Base-by-base conservation (phyloP, 768 basidiomycete genomes). In the Gyrodon lividus region DNA sequence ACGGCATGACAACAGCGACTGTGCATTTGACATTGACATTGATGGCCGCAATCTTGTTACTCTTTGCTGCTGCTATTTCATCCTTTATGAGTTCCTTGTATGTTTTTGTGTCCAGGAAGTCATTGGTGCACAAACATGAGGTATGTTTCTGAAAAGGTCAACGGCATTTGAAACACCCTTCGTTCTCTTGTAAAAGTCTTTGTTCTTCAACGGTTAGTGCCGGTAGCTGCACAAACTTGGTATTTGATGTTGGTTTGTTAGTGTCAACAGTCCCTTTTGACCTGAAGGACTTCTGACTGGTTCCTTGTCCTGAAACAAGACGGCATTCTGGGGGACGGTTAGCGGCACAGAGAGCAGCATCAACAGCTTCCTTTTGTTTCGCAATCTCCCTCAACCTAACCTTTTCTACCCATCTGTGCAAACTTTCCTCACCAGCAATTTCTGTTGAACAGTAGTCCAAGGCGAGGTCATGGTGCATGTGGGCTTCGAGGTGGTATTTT, bases 91-190 rank as follows among this genome's bases (percentile, higher is more conserved):
- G 19, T 0, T 48, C 52, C 26, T 46, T 54, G 44, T 70, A 70
- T 0, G 24, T 53, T 0, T 42, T 30, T 0, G 38, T 41, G 8
- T 56, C 28, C 0, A 64, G 67, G 43, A 61, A 67, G 1, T 54
- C 59, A 22, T 58, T 54, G 0, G 51, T 52, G 42, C 70, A 71
- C 45, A 24, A 43, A 1, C 12, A 5, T 0, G 54, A 46, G 2
- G 17, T 19, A 41, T 69, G 68, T 4, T 51, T 46, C 1, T 52
- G 30, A 5, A 50, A 57, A 16, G 57, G 42, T 6, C 38, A 22
- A 0, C 59, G 46, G 31, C 69, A 71, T n/a, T 67, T 62, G 48
- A 58, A 49, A 30, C 70, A 71, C 0, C 69, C 63, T 2, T 52
- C 26, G 26, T 64, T 52, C 0, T 61, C 50, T 0, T 13, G 5